Conservation (phyloP, 495 filamentous ascomycete genomes). For the Pseudoneurospora amorphoporcata region DNA sequence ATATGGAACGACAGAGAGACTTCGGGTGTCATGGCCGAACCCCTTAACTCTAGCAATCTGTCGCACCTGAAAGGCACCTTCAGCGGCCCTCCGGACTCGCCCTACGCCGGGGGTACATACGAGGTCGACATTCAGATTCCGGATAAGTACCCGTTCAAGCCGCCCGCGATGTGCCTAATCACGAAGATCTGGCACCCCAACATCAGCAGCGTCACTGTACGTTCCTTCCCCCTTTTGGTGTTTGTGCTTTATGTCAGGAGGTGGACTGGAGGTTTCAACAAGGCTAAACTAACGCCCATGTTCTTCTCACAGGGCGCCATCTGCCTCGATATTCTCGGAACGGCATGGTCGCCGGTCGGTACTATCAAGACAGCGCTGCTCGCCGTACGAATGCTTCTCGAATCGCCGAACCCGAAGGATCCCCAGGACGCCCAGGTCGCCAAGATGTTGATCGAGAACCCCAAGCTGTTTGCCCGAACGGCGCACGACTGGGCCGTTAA, state of each 20-base stretch:
- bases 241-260: background rate
- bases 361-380: slow-evolving; percentile 93
- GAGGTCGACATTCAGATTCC: slow-evolving; percentile 80
- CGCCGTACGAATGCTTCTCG: slow-evolving; percentile 85
- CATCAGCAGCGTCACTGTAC: slow-evolving; percentile 86
- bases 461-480: slow-evolving; percentile 67
- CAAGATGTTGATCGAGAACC: slow-evolving; percentile 72
- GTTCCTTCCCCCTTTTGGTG: slow-evolving; percentile 14
- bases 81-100: slow-evolving; percentile 79
- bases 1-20: slow-evolving; percentile 61
- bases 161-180: slow-evolving; percentile 84
- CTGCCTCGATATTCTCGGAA: slow-evolving; percentile 85
- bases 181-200: slow-evolving; percentile 99
- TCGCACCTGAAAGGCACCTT: slow-evolving; percentile 80
- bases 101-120: slow-evolving; percentile 84
- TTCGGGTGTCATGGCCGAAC: slow-evolving; percentile 62
- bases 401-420: slow-evolving; percentile 89
- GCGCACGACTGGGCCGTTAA: slow-evolving; percentile 84
- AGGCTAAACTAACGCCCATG: background rate
- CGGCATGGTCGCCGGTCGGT: slow-evolving; percentile 87
- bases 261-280: background rate
- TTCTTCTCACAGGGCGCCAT: slow-evolving; percentile 66
- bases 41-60: slow-evolving; percentile 56
- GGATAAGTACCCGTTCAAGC: slow-evolving; percentile 84
- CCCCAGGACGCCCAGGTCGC: slow-evolving; percentile 96